Conservation (phyloP, 495 filamentous ascomycete genomes). For the Xylaria acuta region DNA sequence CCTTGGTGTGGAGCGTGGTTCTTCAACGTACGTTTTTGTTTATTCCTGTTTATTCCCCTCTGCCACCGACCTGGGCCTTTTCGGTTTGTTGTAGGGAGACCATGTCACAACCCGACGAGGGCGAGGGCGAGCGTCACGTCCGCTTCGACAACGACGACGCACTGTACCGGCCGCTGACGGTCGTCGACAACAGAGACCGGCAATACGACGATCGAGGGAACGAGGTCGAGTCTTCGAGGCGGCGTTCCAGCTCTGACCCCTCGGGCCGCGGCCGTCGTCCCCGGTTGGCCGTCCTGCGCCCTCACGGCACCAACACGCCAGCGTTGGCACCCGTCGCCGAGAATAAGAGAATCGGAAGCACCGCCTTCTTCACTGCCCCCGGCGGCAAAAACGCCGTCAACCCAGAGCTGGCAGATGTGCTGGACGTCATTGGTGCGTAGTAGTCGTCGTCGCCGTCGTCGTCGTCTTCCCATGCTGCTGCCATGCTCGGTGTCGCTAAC, state of each 20-base stretch:
- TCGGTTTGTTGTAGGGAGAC: neutral
- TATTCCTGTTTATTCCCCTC: neutral
- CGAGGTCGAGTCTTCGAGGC: conserved; percentile 22
- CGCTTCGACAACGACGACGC: conserved; percentile 17
- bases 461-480: neutral
- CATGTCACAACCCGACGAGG: neutral
- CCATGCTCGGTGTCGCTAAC: neutral
- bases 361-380: conserved; percentile 44
- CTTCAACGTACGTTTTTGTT: neutral
- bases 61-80: neutral
- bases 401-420: conserved; percentile 66
- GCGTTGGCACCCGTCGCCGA: conserved; percentile 30
- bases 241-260: conserved; percentile 40
- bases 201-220: neutral
- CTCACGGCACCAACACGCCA: conserved; percentile 31
- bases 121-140: conserved; percentile 27
- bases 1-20: neutral
- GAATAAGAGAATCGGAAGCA: conserved; percentile 29
- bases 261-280: conserved; percentile 34
- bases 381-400: conserved; percentile 56
- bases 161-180: conserved; percentile 15
- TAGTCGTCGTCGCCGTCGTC: neutral
- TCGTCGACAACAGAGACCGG: conserved; percentile 2
- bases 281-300: conserved; percentile 31
- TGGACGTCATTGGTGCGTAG: conserved; percentile 72